phyloP scores from a whole-genome alignment of 2,329 filamentous ascomycete genomes.

The Trichoderma arundinaceum region DNA sequence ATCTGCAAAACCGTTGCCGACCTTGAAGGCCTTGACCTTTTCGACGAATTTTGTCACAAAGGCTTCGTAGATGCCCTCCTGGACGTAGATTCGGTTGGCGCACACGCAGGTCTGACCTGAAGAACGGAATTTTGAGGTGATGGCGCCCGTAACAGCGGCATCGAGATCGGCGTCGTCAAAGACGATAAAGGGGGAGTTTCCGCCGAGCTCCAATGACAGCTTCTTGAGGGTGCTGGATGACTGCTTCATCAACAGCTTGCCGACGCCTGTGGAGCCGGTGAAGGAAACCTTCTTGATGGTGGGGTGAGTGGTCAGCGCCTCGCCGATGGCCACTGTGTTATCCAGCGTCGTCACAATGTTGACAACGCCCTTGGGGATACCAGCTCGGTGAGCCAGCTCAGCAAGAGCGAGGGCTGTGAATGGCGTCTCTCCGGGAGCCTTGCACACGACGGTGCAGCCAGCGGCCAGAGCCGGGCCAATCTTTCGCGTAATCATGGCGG shows the following conservation, averaged over 20 bases:
- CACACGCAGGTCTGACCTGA: conserved; percentile 96
- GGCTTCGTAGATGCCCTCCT: conserved; percentile 76
- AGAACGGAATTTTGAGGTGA: conserved; percentile 89
- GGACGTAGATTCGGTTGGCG: conserved; percentile 82
- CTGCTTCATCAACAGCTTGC: conserved; percentile 86
- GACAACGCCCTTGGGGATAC: conserved; percentile 87
- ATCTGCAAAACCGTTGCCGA: conserved; percentile 74
- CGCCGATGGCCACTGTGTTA: conserved; percentile 79
- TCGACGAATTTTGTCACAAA: conserved; percentile 73
- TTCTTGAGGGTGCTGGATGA: conserved; percentile 82
- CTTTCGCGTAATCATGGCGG: conserved; percentile 76
- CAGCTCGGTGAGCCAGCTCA: conserved; percentile 83
- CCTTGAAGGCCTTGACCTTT: conserved; percentile 74
- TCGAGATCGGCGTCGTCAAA: conserved; percentile 95
- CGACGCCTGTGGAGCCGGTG: conserved; percentile 76
- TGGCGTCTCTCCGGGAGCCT: conserved; percentile 90
- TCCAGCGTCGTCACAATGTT: conserved; percentile 82
- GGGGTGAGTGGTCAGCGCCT: conserved; percentile 75
- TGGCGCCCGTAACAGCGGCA: conserved; percentile 78
- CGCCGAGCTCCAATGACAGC: conserved; percentile 86
- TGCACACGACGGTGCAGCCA: conserved; percentile 93
- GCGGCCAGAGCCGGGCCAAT: conserved; percentile 80
- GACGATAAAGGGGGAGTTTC: conserved; percentile 95
- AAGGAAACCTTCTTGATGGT: conserved; percentile 90
- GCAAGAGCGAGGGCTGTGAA: conserved; percentile 88